These are phyloP conservation scores for Marsdenia floribunda DNA, from an alignment of 257 asterid genomes.

Conservation along the genomic window DNA sequence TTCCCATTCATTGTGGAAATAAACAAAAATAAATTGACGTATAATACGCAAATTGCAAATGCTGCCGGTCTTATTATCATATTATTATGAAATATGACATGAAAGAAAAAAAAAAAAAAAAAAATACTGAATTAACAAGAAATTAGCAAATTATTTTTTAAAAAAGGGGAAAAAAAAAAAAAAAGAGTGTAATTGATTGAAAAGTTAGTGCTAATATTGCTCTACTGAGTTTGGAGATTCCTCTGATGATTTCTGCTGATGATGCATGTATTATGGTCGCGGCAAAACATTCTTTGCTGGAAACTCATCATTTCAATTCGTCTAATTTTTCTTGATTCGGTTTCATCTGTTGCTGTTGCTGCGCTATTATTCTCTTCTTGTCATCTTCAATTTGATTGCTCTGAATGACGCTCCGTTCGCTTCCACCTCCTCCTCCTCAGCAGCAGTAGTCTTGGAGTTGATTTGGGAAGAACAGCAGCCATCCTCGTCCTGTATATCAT, in stretches of 20 bases:
- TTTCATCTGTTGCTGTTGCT: neutral
- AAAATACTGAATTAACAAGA: neutral
- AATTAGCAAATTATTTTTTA: neutral
- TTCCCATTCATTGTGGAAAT: neutral
- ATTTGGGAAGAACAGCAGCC: constrained; percentile 18
- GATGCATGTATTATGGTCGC: constrained; percentile 10
- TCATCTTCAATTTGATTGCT: constrained; percentile 9
- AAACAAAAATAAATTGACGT: too few species aligned
- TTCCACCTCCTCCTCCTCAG: neutral
- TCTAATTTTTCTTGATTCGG: neutral
- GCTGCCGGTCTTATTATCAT: neutral
- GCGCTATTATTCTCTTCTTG: constrained; percentile 1
- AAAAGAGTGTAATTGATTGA: too few species aligned
- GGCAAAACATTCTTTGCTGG: constrained; percentile 6
- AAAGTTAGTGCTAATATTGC: neutral
- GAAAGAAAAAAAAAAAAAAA: neutral
- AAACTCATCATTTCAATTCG: constrained; percentile 4
- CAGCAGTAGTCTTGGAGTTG: neutral
- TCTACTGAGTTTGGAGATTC: constrained; percentile 14
- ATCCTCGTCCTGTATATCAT: constrained; percentile 18
- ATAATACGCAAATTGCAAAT: too few species aligned
- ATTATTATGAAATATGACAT: neutral
- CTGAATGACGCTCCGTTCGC: neutral
- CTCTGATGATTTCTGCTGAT: constrained; percentile 6
- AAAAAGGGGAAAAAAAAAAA: too few species aligned